Conservation (phyloP, 306 rosid genomes). For the Vigna angularis region DNA sequence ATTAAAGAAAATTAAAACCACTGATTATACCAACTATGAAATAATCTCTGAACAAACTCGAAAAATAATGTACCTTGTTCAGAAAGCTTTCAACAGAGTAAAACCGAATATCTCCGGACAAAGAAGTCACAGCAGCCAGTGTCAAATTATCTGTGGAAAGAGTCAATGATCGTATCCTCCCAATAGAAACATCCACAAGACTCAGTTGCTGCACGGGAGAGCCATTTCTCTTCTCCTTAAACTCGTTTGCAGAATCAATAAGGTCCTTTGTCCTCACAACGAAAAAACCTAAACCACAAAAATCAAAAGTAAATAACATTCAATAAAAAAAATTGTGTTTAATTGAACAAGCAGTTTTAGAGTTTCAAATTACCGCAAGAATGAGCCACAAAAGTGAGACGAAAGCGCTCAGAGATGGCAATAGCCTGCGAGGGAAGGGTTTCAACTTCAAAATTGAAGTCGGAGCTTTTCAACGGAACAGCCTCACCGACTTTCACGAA, state of each 20-base stretch:
- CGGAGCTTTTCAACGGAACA: slow-evolving; percentile 57
- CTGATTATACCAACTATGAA: not conserved
- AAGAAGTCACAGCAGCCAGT: slow-evolving; percentile 59
- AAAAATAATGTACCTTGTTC: slow-evolving; percentile 52
- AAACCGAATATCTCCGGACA: slow-evolving; percentile 53
- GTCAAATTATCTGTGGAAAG: slow-evolving; percentile 66
- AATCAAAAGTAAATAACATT: not conserved
- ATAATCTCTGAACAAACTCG: not conserved
- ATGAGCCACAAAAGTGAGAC: slow-evolving; percentile 73
- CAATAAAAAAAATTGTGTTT: not conserved
- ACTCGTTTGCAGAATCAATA: slow-evolving; percentile 64
- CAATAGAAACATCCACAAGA: slow-evolving; percentile 66
- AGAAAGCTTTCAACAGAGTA: slow-evolving; percentile 60
- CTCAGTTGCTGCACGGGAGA: slow-evolving; percentile 65
- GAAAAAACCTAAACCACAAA: slow-evolving; percentile 63
- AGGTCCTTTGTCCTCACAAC: slow-evolving; percentile 74
- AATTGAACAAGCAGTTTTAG: not conserved
- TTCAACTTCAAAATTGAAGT: slow-evolving; percentile 53
- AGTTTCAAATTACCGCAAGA: slow-evolving; percentile 51
- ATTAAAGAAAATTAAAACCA: slow-evolving; percentile 19
- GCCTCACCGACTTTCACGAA: slow-evolving; percentile 74
- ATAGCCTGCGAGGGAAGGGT: slow-evolving; percentile 73
- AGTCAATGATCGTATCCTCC: slow-evolving; percentile 68
- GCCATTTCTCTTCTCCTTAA: slow-evolving; percentile 61
- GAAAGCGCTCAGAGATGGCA: slow-evolving; percentile 71